These are phyloP conservation scores for Neurospora tetraspora DNA, from an alignment of 495 filamentous ascomycete genomes.

Conservation along the genomic window DNA sequence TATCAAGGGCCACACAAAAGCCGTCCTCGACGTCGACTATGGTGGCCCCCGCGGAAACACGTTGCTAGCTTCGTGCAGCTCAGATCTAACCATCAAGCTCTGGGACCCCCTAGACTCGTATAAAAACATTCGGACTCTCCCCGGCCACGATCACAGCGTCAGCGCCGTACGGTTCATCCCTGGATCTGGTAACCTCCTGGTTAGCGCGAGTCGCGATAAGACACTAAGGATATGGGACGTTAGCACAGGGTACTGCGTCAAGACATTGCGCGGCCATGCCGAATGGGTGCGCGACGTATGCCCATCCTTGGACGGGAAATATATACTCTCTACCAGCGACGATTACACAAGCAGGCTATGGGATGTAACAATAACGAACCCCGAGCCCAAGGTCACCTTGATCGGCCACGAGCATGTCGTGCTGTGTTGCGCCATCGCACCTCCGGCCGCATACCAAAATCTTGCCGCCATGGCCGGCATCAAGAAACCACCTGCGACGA, in stretches of 20 bases:
- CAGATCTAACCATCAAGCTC: conserved; percentile 87
- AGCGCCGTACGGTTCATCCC: conserved; percentile 84
- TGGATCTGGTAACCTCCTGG: conserved; percentile 64
- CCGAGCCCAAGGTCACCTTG: conserved; percentile 69
- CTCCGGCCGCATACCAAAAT: conserved; percentile 63
- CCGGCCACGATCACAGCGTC: conserved; percentile 88
- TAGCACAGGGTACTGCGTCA: conserved; percentile 84
- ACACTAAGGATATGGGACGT: conserved; percentile 87
- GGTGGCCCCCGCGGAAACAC: conserved; percentile 80
- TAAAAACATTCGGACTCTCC: conserved; percentile 88
- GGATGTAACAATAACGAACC: conserved; percentile 62
- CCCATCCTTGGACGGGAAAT: conserved; percentile 75
- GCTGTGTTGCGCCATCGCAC: conserved; percentile 84
- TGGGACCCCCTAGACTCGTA: conserved; percentile 95
- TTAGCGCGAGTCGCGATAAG: conserved; percentile 73
- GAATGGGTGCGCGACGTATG: conserved; percentile 86
- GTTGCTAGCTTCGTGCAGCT: conserved; percentile 81
- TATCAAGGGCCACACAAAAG: conserved; percentile 86
- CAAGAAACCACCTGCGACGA: conserved; percentile 65
- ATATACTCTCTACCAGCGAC: conserved; percentile 69
- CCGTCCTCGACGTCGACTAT: conserved; percentile 83
- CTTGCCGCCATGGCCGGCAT: conserved; percentile 73
- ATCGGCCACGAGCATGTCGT: conserved; percentile 84
- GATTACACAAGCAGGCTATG: conserved; percentile 76
- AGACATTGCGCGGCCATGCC: conserved; percentile 69